A percentile compares a stretch with the other conserved stretches of the same genome.
Conservation (phyloP, 805 yeast genomes). For the Ogataea sp. region DNA sequence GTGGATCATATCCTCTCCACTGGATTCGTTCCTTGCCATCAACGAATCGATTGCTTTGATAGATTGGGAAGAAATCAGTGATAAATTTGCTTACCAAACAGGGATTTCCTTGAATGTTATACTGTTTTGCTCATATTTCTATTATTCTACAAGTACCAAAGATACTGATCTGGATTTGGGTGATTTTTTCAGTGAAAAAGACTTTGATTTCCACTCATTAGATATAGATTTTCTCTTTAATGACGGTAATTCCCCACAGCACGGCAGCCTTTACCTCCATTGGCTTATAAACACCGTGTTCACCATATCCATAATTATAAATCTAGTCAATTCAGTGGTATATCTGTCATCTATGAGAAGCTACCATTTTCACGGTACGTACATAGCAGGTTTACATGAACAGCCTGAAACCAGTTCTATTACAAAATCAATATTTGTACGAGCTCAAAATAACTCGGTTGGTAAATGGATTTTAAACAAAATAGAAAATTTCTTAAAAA, state of each 20-base stretch:
- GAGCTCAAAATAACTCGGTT: not conserved
- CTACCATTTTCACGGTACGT: constrained; percentile 1
- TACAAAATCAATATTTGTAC: not conserved
- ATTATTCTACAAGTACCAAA: constrained; percentile 2
- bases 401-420: not conserved
- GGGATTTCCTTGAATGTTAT: constrained; percentile 11
- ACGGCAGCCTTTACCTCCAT: not conserved
- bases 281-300: not conserved
- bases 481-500: not conserved
- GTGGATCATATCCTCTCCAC: constrained; percentile 8
- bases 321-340: not conserved
- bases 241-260: not conserved
- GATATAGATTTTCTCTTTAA: not conserved
- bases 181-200: constrained; percentile 5
- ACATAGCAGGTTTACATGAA: not conserved
- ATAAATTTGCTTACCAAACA: constrained; percentile 10
- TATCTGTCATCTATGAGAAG: not conserved
- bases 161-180: constrained; percentile 1
- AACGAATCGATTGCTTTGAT: constrained; percentile 17
- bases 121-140: constrained; percentile 8
- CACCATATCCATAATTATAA: not conserved
- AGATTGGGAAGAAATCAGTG: constrained; percentile 20
- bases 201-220: not conserved
- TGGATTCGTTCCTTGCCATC: constrained; percentile 14
- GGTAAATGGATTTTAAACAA: not conserved